Conservation (phyloP, 2,329 filamentous ascomycete species). For the Fonsecaea pedrosoi region DNA sequence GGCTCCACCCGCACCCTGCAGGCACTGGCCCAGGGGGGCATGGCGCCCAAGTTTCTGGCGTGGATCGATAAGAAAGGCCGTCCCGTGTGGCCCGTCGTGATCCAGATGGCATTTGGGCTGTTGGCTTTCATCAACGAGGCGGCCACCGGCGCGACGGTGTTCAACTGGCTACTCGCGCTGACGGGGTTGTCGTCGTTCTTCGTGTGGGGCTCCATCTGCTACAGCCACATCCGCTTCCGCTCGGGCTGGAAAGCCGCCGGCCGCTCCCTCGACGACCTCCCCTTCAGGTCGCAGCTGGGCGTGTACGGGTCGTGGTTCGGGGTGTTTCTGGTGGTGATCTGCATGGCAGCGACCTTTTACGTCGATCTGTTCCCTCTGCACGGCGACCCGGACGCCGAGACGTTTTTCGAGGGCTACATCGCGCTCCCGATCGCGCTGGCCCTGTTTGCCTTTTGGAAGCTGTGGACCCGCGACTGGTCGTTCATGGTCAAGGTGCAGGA, state of each 20-base stretch:
- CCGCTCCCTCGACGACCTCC: slow-evolving; percentile 75
- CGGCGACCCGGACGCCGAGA: slow-evolving; percentile 53
- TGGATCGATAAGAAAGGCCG: slow-evolving; percentile 86
- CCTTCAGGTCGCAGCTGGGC: slow-evolving; percentile 81
- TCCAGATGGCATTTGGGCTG: slow-evolving; percentile 72
- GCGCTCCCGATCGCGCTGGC: slow-evolving; percentile 62
- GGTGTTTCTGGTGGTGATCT: slow-evolving; percentile 61
- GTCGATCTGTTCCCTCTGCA: slow-evolving; percentile 78
- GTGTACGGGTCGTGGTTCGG: slow-evolving; percentile 81
- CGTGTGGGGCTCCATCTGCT: slow-evolving; percentile 62
- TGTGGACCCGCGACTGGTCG: slow-evolving; percentile 31
- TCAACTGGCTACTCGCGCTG: slow-evolving; percentile 82
- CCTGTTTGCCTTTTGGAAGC: slow-evolving; percentile 57
- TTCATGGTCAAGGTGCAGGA: slow-evolving; percentile 27
- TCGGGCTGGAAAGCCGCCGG: slow-evolving; percentile 74
- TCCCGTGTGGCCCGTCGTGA: slow-evolving; percentile 73
- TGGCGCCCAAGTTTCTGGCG: slow-evolving; percentile 76
- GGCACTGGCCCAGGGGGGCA: slow-evolving; percentile 83
- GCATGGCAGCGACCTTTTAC: slow-evolving; percentile 83
- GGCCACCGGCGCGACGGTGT: slow-evolving; percentile 58
- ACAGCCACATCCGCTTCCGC: slow-evolving; percentile 83
- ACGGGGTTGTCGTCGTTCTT: slow-evolving; percentile 77
- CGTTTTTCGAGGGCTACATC: slow-evolving; percentile 72
- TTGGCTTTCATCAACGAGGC: slow-evolving; percentile 75
- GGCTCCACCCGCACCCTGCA: slow-evolving; percentile 89